Base-by-base conservation (phyloP, 495 filamentous ascomycete species). In the Penicillium daleae region DNA sequence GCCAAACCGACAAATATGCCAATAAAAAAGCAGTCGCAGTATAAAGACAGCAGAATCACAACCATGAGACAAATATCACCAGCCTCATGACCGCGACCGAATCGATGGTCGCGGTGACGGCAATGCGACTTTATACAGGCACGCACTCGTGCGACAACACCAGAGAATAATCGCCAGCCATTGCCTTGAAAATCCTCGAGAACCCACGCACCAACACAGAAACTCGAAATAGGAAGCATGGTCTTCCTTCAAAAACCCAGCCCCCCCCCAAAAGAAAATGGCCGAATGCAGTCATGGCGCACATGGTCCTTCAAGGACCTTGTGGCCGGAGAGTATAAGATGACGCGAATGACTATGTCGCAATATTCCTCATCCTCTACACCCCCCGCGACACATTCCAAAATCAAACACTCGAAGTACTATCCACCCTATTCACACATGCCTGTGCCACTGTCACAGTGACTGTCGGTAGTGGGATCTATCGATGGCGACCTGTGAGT, bases 251-350 rank as follows among this genome's bases (percentile, higher is more conserved):
- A n/a, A n/a, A n/a, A n/a, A n/a, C n/a, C n/a, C n/a, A n/a, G n/a
- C n/a, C n/a, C n/a, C n/a, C n/a, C n/a, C 40, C 19, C 49, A 9
- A 24, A 54, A 22, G 31, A 24, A 37, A 5, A 26, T 19, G 51
- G 31, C 27, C 7, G n/a, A 54, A 54, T 5, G 12, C 24, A 24
- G 46, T 6, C 24, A 2, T 54, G 51, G 51, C 51, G 51, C 51
- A 54, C 51, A 54, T 54, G 51, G 51, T 54, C 51, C 51, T 24
- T 15, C n/a, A 35, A 13, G 51, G 29, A 54, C 51, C 51, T 54
- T 54, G 51, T 35, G 51, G 51, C 51, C 51, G 29, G 21, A 21
- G n/a, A 37, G 51, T 54, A 54, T 54, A 54, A 54, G n/a, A 27
- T 21, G 51, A 37, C 51, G 24, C 15, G 2, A 1, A 50, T 24